These are phyloP conservation scores for Tricladium varicosporioides DNA, from an alignment of 2,329 filamentous ascomycete genomes.

Conservation along the genomic window DNA sequence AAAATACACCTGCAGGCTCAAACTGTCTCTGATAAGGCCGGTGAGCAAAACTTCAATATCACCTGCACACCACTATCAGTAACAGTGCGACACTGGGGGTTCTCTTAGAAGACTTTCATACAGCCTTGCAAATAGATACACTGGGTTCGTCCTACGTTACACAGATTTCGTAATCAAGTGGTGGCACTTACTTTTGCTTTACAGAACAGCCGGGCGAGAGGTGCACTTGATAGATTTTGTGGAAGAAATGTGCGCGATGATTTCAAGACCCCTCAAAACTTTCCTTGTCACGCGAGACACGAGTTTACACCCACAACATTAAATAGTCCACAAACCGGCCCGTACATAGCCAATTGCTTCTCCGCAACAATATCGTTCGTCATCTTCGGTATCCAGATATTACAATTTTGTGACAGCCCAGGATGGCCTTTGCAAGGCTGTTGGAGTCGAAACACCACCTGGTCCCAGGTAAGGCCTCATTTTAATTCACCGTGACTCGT, in stretches of 20 bases:
- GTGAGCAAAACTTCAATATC: too few species aligned
- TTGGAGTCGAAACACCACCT: conserved; percentile 42
- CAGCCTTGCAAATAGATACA: neutral
- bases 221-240: conserved; percentile 1
- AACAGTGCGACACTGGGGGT: too few species aligned
- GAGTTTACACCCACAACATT: neutral
- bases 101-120: too few species aligned
- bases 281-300: neutral
- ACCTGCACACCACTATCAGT: too few species aligned
- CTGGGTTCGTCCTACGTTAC: neutral
- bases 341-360: too few species aligned
- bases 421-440: conserved; percentile 30
- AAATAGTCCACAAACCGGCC: neutral
- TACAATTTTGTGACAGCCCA: too few species aligned
- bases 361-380: too few species aligned
- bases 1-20: too few species aligned
- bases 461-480: conserved; percentile 33
- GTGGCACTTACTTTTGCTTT: conserved; percentile 1
- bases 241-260: conserved; percentile 1
- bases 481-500: conserved; percentile 11
- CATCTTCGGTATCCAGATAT: too few species aligned
- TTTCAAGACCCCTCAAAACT: conserved; percentile 1
- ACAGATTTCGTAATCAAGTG: neutral
- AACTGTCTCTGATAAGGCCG: too few species aligned
- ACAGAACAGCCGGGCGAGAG: conserved; percentile 8